A percentile compares a stretch with the other conserved stretches of the same genome.
Evolutionary conservation across 306 rosid genomes (phyloP).

Genomic region (Hylodesmum podocarpum): DNA sequence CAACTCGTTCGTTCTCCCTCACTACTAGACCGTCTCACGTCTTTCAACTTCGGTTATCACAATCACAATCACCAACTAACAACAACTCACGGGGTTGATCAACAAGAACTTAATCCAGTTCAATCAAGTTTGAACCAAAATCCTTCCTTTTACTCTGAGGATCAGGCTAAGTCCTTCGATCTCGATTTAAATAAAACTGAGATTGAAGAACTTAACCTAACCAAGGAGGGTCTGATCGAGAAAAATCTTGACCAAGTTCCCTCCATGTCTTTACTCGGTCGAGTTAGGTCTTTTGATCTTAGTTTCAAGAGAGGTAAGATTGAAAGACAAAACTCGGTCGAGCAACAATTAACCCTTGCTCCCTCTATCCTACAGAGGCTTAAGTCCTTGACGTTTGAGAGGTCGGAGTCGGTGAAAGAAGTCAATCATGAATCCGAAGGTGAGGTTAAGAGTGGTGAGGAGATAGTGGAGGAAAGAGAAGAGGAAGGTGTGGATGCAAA

Average conservation of each 20-base stretch:
- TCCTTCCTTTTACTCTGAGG: too few species aligned
- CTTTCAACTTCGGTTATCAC: constrained; percentile 42
- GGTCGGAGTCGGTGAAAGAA: constrained; percentile 28
- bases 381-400: constrained; percentile 39
- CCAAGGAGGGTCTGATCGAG: too few species aligned
- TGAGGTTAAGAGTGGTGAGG: background rate
- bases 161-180: background rate
- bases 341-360: background rate
- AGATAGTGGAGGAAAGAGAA: constrained; percentile 33
- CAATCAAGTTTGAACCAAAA: too few species aligned
- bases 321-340: background rate
- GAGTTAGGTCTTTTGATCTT: background rate
- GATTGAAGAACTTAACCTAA: background rate
- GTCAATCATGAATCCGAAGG: background rate
- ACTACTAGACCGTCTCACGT: constrained; percentile 43
- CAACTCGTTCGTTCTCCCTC: constrained; percentile 48
- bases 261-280: background rate
- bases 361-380: constrained; percentile 58
- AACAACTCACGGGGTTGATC: background rate
- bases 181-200: background rate
- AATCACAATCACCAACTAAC: constrained; percentile 23
- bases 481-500: constrained; percentile 70
- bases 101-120: background rate
- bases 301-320: background rate
- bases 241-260: too few species aligned